Conservation (phyloP, 2,329 filamentous ascomycete genomes). For the Ceratocystis albifundus region DNA sequence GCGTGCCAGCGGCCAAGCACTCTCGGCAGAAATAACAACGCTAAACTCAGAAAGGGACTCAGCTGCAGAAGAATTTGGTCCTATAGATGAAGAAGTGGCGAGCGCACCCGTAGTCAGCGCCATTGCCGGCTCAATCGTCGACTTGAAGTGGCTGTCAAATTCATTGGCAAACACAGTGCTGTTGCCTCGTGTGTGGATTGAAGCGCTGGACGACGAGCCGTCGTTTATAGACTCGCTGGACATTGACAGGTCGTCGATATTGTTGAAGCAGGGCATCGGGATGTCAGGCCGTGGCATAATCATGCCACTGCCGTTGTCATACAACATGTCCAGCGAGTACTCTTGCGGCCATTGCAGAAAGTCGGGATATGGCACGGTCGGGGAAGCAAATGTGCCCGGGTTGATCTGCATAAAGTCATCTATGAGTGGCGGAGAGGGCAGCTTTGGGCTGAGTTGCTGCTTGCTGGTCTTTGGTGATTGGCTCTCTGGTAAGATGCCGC, state of each 20-base stretch:
- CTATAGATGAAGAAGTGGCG: constrained; percentile 18
- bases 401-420: constrained; percentile 36
- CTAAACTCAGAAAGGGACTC: constrained; percentile 34
- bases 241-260: constrained; percentile 33
- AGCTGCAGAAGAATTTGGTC: neutral
- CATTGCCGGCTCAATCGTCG: constrained; percentile 28
- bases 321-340: constrained; percentile 35
- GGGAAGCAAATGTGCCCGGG: constrained; percentile 30
- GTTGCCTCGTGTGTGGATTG: constrained; percentile 37
- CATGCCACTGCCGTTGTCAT: constrained; percentile 29
- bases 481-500: constrained; percentile 20
- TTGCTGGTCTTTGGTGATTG: constrained; percentile 32
- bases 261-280: constrained; percentile 31
- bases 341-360: constrained; percentile 35
- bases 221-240: constrained; percentile 24
- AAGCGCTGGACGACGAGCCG: constrained; percentile 33
- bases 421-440: constrained; percentile 24
- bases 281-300: constrained; percentile 31
- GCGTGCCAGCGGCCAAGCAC: constrained; percentile 41
- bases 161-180: constrained; percentile 37
- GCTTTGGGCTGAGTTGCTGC: constrained; percentile 25
- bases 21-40: constrained; percentile 38
- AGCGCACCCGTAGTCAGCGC: constrained; percentile 25
- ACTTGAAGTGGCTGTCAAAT: constrained; percentile 30
- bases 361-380: constrained; percentile 35